Conservation (phyloP, 345 rosid species). For the Microthlaspi erraticum region DNA sequence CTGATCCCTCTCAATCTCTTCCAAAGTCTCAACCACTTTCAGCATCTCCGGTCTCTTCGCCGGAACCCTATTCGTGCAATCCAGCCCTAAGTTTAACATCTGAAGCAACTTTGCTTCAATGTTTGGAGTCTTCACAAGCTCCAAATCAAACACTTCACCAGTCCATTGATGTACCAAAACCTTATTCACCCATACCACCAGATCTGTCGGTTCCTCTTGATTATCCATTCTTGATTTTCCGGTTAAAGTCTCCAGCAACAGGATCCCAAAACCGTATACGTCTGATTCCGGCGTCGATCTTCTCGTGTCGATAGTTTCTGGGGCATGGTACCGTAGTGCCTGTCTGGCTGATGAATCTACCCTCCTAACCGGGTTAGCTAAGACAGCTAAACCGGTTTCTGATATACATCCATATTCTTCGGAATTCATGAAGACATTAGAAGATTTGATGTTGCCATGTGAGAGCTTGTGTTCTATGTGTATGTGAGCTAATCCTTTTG, state of each 20-base stretch:
- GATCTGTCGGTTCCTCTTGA: conserved; percentile 63
- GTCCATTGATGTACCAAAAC: conserved; percentile 94
- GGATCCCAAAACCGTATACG: conserved; percentile 83
- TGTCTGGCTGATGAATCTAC: conserved; percentile 47
- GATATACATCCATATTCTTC: conserved; percentile 63
- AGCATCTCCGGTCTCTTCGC: conserved; percentile 75
- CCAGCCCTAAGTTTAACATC: conserved; percentile 75
- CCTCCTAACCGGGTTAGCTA: conserved; percentile 63
- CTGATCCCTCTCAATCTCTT: conserved; percentile 55
- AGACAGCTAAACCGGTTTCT: conserved; percentile 72
- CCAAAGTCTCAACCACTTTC: conserved; percentile 66
- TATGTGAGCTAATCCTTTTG: conserved; percentile 75
- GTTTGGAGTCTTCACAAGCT: conserved; percentile 74
- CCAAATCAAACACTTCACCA: conserved; percentile 89
- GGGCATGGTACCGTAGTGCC: conserved; percentile 70
- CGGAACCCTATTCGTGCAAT: conserved; percentile 66
- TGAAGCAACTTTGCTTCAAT: conserved; percentile 92
- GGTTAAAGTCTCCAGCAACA: conserved; percentile 81
- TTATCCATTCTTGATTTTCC: conserved; percentile 71
- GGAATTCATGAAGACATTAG: conserved; percentile 79
- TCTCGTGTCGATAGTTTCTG: conserved; percentile 76
- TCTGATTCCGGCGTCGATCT: conserved; percentile 82
- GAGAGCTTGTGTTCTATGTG: conserved; percentile 70
- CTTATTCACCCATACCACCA: conserved; percentile 83
- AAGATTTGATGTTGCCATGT: conserved; percentile 91